Evolutionary conservation across 2,329 filamentous ascomycete genomes (phyloP), one percentile per base, ranked within the genome.

Genomic region (Hymenoscyphus linearis): DNA sequence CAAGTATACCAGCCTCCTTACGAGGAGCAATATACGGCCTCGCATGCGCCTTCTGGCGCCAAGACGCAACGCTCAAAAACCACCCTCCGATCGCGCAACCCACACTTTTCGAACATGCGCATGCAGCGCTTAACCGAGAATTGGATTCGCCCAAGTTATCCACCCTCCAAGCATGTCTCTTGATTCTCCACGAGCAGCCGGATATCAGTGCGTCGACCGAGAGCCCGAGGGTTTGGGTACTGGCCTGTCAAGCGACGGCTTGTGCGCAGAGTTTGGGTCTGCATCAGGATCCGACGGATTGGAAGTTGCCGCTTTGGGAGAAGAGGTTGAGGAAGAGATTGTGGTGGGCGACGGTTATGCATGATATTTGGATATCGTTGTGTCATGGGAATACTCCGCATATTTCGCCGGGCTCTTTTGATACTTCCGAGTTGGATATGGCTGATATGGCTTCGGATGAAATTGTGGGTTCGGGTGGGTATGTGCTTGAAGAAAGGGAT

Each of bases 331-430:
- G 64, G 22, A 66, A 59, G 52, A 64, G 56, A n/a, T 65, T 80
- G 3, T 80, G 78, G 78, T 80, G 78, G 78, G 76, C 75, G 0
- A 73, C 74, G 0, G 78, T 75, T 52, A 65, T 74, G 3, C 72
- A 74, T 0, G 79, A 80, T 59, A 74, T 74, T 31, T 80, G 79
- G 79, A 76, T 78, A 1, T 73, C 77, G 1, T 72, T 79, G 31
- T 76, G 75, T 40, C 78, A 80, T 60, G 79, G 79, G 0, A 79
- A 79, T 55, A 77, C 78, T 3, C 77, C 78, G 1, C 78, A 79
- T 63, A 76, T 80, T 27, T 72, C 73, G 55, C 63, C 65, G 2
- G 71, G 69, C 2, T 76, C 78, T 0, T 80, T 76, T 58, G 76
- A 74, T 54, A 80, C 78, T 0, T 61, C 70, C 0, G 66, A 71